A percentile compares a stretch with the other conserved stretches of the same genome.
These are phyloP conservation scores for Fusarium brachygibbosum DNA, from an alignment of 2,329 filamentous ascomycete genomes.

Conservation along the genomic window DNA sequence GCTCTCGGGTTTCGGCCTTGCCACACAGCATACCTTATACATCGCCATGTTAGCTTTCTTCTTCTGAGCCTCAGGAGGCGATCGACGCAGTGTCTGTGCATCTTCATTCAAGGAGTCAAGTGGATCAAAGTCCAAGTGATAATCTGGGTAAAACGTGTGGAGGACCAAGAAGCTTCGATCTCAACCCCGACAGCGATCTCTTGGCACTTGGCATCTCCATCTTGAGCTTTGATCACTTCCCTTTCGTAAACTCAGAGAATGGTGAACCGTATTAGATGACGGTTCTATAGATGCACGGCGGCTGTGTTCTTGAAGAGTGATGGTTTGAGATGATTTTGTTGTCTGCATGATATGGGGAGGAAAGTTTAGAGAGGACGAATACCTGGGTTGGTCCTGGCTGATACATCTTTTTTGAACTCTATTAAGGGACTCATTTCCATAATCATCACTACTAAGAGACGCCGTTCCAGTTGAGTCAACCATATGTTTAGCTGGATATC, in stretches of 20 bases:
- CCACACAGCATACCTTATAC: too few species aligned
- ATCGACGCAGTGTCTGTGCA: neutral
- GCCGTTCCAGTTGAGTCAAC: too few species aligned
- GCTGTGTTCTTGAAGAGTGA: accelerated
- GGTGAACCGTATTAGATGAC: too few species aligned
- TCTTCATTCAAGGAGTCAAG: neutral
- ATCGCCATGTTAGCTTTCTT: too few species aligned
- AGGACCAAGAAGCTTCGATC: neutral
- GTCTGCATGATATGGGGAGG: neutral
- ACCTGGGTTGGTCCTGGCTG: too few species aligned
- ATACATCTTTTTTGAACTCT: too few species aligned
- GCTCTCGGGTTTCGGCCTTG: too few species aligned
- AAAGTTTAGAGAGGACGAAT: accelerated
- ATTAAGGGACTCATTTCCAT: too few species aligned
- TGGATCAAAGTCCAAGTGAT: neutral
- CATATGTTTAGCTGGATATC: too few species aligned
- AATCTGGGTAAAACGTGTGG: neutral
- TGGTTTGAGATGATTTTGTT: neutral
- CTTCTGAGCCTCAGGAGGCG: too few species aligned
- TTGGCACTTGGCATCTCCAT: neutral
- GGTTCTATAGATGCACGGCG: accelerated
- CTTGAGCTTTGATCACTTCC: neutral
- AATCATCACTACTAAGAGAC: too few species aligned
- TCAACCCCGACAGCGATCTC: neutral
- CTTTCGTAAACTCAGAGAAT: accelerated